Evolutionary conservation across 257 asterid genomes (phyloP).

Genomic region (Penstemon newberryi): DNA sequence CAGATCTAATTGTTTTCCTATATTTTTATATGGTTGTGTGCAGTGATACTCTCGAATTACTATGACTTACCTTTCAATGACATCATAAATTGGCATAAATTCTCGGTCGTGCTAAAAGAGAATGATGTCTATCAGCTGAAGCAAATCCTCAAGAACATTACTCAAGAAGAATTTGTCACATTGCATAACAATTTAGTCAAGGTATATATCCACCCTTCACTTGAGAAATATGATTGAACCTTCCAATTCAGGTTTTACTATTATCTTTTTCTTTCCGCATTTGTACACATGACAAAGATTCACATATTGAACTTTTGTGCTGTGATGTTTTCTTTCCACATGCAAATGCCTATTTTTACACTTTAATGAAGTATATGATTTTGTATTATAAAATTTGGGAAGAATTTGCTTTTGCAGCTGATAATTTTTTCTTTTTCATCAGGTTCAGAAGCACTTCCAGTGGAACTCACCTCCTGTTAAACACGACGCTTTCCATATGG

Average conservation of each 20-base stretch:
- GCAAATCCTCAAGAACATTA: constrained; percentile 73
- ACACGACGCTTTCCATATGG: constrained; percentile 89
- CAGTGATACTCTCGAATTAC: constrained; percentile 94
- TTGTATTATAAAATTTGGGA: neutral
- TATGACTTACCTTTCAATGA: constrained; percentile 97
- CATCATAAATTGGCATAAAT: constrained; percentile 77
- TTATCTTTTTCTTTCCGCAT: too few relatives aligned
- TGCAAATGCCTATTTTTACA: too few relatives aligned
- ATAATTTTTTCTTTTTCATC: neutral
- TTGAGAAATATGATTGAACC: neutral
- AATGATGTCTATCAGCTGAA: constrained; percentile 89
- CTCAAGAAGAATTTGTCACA: constrained; percentile 70
- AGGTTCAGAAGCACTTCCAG: constrained; percentile 92
- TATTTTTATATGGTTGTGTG: constrained; percentile 31
- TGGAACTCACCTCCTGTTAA: constrained; percentile 86
- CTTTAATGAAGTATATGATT: too few relatives aligned
- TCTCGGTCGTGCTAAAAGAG: constrained; percentile 77
- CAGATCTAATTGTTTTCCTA: constrained; percentile 15
- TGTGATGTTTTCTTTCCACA: neutral
- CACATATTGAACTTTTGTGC: neutral
- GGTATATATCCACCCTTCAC: constrained; percentile 43
- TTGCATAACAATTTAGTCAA: constrained; percentile 88
- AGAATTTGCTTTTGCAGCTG: neutral
- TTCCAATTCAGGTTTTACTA: too few relatives aligned
- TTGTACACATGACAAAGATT: neutral